A percentile compares a stretch with the other conserved stretches of the same genome.
Evolutionary conservation across 73 alveolate species (phyloP).

Genomic region (Paramecium caudatum): DNA sequence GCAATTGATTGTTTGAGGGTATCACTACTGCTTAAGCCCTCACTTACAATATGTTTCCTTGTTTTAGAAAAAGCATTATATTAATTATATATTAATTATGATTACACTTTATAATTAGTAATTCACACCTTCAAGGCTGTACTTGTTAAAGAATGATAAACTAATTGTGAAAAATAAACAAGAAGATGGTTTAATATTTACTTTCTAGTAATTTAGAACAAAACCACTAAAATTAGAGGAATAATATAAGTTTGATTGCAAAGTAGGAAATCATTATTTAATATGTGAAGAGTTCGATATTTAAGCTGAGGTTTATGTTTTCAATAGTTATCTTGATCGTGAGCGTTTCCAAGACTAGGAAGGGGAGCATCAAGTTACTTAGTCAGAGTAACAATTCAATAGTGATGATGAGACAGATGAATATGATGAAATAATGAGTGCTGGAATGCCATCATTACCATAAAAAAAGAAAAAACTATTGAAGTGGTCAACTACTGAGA

Average conservation of each 20-base stretch:
- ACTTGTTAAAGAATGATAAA: not conserved
- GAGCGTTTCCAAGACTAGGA: not conserved
- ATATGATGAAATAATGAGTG: conserved; percentile 34
- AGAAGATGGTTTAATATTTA: conserved; percentile 24
- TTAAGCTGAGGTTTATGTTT: conserved; percentile 29
- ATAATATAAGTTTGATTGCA: not conserved
- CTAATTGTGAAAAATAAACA: not conserved
- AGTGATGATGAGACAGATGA: conserved; percentile 14
- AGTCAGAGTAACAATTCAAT: not conserved
- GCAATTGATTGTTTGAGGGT: not conserved
- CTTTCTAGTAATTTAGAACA: not conserved
- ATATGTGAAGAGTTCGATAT: not conserved
- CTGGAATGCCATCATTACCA: not conserved
- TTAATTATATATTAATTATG: not conserved
- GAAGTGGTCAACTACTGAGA: not conserved
- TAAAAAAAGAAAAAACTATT: not conserved
- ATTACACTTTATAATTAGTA: not conserved
- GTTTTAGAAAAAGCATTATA: not conserved
- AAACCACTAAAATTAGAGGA: not conserved
- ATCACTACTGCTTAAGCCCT: not conserved
- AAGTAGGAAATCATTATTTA: not conserved
- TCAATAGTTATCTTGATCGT: not conserved
- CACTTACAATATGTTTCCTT: not conserved
- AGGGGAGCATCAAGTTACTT: not conserved
- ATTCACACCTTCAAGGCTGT: not conserved